A percentile compares a stretch with the other conserved stretches of the same genome.
Evolutionary conservation across 306 rosid species (phyloP).

Genomic region (Dryas drummondii): DNA sequence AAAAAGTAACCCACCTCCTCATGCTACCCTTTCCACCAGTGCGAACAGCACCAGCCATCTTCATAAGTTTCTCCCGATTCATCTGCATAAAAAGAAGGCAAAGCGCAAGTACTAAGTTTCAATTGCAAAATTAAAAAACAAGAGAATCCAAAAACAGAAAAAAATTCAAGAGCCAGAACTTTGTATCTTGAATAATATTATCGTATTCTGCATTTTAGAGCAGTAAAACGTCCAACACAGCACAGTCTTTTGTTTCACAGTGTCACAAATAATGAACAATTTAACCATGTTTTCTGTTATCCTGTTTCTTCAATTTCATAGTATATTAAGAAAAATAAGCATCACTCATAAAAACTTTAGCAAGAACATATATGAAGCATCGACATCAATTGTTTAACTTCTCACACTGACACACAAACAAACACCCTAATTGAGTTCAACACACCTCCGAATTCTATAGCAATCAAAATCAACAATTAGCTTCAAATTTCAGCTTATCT

Average conservation of each 20-base stretch:
- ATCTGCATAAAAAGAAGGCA: constrained; percentile 41
- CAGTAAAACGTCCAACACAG: neutral
- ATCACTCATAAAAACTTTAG: neutral
- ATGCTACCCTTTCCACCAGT: constrained; percentile 96
- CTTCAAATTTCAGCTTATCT: neutral
- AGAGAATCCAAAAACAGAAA: neutral
- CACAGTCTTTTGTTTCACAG: neutral
- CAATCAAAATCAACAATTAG: neutral
- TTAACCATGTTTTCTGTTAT: neutral
- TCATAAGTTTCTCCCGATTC: constrained; percentile 75
- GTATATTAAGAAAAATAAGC: neutral
- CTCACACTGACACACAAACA: neutral
- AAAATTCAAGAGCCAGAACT: too few relatives aligned
- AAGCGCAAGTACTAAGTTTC: neutral
- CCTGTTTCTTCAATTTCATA: neutral
- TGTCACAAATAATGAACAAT: neutral
- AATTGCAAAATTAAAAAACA: neutral
- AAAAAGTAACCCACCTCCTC: constrained; percentile 56
- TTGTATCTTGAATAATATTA: neutral
- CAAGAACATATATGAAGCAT: neutral
- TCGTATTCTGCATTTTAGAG: neutral
- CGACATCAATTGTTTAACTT: neutral
- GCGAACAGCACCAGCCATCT: constrained; percentile 97
- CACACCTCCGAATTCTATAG: neutral
- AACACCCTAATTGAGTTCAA: neutral